These are phyloP conservation scores for Pecoramyces ruminantium DNA, from an alignment of 192 early-diverging fungal species.

Conservation along the genomic window DNA sequence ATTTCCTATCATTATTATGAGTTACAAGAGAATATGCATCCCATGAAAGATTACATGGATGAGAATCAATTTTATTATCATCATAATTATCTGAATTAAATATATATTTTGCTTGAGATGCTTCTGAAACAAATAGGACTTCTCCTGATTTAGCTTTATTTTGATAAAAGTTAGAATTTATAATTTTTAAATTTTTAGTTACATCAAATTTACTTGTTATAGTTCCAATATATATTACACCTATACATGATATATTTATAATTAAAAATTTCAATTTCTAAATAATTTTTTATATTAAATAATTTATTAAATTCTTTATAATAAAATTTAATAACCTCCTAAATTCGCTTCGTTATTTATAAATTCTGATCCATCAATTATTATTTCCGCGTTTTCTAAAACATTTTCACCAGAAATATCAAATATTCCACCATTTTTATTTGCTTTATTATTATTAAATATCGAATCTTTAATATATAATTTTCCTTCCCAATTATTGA, in stretches of 20 bases:
- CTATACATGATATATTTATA: too few species aligned
- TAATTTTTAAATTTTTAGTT: background rate
- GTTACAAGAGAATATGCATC: background rate
- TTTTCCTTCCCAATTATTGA: background rate
- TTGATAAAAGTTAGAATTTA: background rate
- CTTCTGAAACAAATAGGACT: background rate
- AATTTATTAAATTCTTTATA: too few species aligned
- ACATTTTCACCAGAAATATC: background rate
- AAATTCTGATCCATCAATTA: background rate
- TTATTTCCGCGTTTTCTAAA: background rate
- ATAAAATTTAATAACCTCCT: too few species aligned
- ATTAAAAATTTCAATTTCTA: too few species aligned
- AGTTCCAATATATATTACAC: background rate
- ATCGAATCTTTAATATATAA: background rate
- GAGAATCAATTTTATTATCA: background rate
- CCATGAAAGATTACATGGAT: background rate
- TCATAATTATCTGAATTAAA: background rate
- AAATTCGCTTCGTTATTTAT: background rate
- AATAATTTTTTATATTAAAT: too few species aligned
- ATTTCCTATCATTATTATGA: background rate
- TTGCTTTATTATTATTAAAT: background rate
- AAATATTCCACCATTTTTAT: background rate
- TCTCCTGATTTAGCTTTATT: background rate
- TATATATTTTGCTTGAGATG: background rate
- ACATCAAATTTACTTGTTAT: background rate